A percentile compares a stretch with the other conserved stretches of the same genome.
Conservation (phyloP, 345 rosid species). For the Eucalyptus pumila region DNA sequence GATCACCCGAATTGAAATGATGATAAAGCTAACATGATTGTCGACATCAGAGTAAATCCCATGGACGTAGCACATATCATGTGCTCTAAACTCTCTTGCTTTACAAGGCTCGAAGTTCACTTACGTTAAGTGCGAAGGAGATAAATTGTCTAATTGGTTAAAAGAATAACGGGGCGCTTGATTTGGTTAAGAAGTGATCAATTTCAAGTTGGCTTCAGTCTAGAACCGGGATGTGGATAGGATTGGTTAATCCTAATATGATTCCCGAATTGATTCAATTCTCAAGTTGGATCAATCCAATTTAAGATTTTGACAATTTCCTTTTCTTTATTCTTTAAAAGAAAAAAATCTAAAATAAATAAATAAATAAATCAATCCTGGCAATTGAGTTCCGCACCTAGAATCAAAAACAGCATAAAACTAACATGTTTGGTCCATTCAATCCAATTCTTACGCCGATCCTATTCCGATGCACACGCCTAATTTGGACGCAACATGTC, state of each 20-base stretch:
- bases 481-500: not conserved
- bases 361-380: accelerated
- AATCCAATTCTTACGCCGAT: not conserved
- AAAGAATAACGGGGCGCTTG: not conserved
- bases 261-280: not conserved
- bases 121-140: not conserved
- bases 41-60: not conserved
- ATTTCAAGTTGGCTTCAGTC: not conserved
- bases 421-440: not conserved
- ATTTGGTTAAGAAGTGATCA: not conserved
- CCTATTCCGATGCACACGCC: not conserved
- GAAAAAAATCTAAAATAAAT: too few species aligned
- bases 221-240: not conserved
- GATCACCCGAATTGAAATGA: not conserved
- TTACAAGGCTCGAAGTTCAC: not conserved
- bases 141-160: too few species aligned
- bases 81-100: not conserved
- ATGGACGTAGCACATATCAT: not conserved
- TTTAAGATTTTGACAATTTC: not conserved
- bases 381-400: not conserved
- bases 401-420: too few species aligned
- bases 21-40: not conserved
- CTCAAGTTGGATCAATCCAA: too few species aligned
- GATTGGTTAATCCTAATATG: not conserved
- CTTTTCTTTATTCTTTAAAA: too few species aligned